Percentiles rank a stretch among this genome's conserved stretches.
These are phyloP conservation scores for Rosellinia necatrix DNA, from an alignment of 2,329 filamentous ascomycete species.

Conservation along the genomic window DNA sequence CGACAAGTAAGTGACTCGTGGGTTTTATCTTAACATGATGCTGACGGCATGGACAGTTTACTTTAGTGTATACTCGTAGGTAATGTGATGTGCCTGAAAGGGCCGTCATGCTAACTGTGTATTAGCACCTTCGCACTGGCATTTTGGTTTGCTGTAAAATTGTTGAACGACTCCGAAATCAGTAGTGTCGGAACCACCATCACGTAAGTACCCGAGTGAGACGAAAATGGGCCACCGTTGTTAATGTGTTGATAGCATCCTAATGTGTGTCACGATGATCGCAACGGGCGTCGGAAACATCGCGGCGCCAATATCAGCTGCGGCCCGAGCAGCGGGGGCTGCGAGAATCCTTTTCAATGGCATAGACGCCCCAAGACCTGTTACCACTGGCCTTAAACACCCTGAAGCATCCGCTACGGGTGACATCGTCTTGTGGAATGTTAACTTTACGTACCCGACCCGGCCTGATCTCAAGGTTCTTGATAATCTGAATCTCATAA, in stretches of 20 bases:
- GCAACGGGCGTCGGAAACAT: constrained; percentile 60
- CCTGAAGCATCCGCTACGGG: constrained; percentile 53
- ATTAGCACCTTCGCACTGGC: constrained; percentile 40
- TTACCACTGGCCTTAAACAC: constrained; percentile 47
- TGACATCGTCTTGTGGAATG: constrained; percentile 64
- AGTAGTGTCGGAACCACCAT: constrained; percentile 59
- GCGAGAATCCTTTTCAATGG: constrained; percentile 61
- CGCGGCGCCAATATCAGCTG: constrained; percentile 61
- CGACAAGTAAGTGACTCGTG: constrained; percentile 32
- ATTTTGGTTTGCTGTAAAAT: constrained; percentile 40
- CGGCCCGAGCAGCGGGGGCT: constrained; percentile 59
- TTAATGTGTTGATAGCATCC: constrained; percentile 41
- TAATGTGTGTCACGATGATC: constrained; percentile 64
- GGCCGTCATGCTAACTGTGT: constrained; percentile 13
- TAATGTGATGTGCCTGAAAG: background rate
- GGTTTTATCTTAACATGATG: background rate
- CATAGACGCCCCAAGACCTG: constrained; percentile 53
- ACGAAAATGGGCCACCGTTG: background rate
- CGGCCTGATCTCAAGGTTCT: constrained; percentile 67
- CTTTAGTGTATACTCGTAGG: constrained; percentile 40
- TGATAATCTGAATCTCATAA: constrained; percentile 59
- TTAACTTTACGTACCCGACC: constrained; percentile 74
- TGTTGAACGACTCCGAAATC: constrained; percentile 38
- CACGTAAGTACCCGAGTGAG: constrained; percentile 41
- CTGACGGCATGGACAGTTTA: constrained; percentile 35